phyloP scores from a whole-genome alignment of 202 grass and related monocot species.

The Cymbopogon flexuosus region DNA sequence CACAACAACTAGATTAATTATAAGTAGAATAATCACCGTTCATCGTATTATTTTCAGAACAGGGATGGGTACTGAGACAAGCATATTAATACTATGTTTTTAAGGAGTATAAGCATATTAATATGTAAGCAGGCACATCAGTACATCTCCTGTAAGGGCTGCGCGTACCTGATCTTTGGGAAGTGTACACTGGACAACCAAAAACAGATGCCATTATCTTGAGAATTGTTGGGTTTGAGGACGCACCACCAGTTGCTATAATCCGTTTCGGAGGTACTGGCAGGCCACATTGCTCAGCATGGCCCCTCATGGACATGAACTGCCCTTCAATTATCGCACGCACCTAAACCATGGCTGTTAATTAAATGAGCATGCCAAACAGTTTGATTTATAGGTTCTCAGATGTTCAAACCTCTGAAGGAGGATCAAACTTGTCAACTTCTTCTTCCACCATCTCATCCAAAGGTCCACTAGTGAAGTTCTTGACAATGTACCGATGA shows the following conservation, averaged over 20 bases:
- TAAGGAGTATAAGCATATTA: neutral
- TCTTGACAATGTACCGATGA: constrained; percentile 45
- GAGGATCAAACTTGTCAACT: constrained; percentile 51
- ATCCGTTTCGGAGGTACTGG: constrained; percentile 63
- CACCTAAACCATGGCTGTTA: constrained; percentile 25
- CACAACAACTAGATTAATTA: neutral
- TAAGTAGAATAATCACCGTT: neutral
- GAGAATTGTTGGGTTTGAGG: constrained; percentile 60
- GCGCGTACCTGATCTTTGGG: constrained; percentile 58
- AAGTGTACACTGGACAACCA: constrained; percentile 63
- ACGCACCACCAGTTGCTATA: constrained; percentile 72
- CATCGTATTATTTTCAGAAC: neutral
- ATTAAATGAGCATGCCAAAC: neutral
- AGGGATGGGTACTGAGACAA: neutral
- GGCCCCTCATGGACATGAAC: constrained; percentile 67
- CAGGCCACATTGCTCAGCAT: constrained; percentile 68
- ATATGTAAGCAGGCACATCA: neutral
- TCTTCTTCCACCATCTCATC: constrained; percentile 37
- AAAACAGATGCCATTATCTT: constrained; percentile 68
- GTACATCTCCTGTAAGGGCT: neutral
- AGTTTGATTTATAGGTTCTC: neutral
- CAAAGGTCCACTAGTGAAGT: constrained; percentile 18
- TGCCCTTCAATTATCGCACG: constrained; percentile 66
- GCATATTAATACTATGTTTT: neutral
- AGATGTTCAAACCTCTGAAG: constrained; percentile 41